Conservation (phyloP, 768 basidiomycete genomes). For the Rubroboletus pulcherrimus region DNA sequence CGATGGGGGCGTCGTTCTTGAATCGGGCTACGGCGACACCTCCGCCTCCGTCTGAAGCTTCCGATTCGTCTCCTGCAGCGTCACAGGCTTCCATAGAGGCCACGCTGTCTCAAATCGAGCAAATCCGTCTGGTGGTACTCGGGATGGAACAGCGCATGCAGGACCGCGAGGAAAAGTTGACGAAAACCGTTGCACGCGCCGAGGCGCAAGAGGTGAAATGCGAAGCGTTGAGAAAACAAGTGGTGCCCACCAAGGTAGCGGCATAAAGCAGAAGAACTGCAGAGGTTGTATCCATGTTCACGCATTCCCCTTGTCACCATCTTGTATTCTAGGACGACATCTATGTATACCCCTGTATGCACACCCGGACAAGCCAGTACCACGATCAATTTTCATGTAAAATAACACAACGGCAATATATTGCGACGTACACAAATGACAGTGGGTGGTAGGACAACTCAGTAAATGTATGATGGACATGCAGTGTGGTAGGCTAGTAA, state of each 20-base stretch:
- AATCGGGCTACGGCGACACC: conserved; percentile 20
- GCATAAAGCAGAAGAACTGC: conserved; percentile 5
- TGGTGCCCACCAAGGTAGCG: conserved; percentile 22
- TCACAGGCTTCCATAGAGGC: conserved; percentile 34
- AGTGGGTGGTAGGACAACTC: conserved; percentile 20
- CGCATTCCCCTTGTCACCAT: conserved; percentile 12
- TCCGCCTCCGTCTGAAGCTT: conserved; percentile 12
- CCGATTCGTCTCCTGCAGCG: conserved; percentile 11
- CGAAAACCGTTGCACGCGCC: conserved; percentile 57
- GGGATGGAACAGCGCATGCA: conserved; percentile 76
- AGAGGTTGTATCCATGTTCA: conserved; percentile 6
- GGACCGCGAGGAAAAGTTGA: conserved; percentile 56
- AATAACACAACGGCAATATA: conserved; percentile 24
- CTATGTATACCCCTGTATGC: conserved; percentile 10
- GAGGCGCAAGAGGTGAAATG: conserved; percentile 55
- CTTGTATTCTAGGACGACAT: conserved; percentile 23
- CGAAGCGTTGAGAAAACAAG: conserved; percentile 45
- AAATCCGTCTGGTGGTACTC: conserved; percentile 61
- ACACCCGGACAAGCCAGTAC: not conserved
- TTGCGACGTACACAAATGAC: conserved; percentile 30
- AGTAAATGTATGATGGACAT: conserved; percentile 23
- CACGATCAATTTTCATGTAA: not conserved
- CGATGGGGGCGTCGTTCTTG: conserved; percentile 29
- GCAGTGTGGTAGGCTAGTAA: conserved; percentile 9
- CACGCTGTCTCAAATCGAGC: conserved; percentile 60